Evolutionary conservation across 148 eudicot genomes (phyloP).

Genomic region (Spergularia bocconei): DNA sequence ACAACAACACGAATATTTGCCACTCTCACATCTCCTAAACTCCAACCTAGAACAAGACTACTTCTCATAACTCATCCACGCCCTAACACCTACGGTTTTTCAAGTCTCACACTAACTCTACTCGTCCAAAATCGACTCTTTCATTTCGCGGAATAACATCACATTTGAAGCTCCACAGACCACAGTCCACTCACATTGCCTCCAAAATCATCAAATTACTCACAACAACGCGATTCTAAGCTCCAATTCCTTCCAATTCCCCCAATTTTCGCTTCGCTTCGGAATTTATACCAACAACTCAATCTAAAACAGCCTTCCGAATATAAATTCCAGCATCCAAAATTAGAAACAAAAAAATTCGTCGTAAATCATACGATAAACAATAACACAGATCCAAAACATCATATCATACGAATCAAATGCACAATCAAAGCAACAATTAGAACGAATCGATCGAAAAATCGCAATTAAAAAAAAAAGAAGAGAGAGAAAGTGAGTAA

Average conservation of each 20-base stretch:
- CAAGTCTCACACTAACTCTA: background rate
- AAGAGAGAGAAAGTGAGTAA: background rate
- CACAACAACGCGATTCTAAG: background rate
- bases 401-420: background rate
- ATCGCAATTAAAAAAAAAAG: background rate
- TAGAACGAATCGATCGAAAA: background rate
- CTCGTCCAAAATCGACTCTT: background rate
- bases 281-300: background rate
- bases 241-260: background rate
- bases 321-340: background rate
- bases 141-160: background rate
- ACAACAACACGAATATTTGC: background rate
- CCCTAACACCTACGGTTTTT: no score
- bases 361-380: background rate
- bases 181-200: background rate
- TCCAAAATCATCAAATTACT: background rate
- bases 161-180: background rate
- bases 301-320: background rate
- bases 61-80: background rate
- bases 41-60: background rate
- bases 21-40: background rate
- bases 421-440: background rate
- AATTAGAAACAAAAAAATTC: background rate
- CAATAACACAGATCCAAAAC: background rate
- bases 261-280: background rate